Evolutionary conservation across 768 basidiomycete genomes (phyloP), one percentile per base, ranked within the genome.

Genomic region (Boletus huronensis): DNA sequence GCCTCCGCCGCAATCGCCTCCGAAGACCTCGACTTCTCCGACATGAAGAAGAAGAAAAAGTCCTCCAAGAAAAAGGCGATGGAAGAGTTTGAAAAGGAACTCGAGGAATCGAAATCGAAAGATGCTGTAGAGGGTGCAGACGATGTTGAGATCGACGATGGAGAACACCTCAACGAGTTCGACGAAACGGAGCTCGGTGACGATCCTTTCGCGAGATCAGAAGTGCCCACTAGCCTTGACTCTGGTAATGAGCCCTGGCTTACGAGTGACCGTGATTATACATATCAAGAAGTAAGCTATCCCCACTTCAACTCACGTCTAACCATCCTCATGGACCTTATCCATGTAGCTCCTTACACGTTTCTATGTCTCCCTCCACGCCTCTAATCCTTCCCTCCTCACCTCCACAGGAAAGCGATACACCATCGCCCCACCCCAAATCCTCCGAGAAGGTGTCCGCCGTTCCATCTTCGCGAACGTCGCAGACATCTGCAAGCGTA

Each of bases 21-120:
- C 11, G 92, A 89, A 57, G 94, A 94, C 63, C 79, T 95, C 54
- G 91, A 93, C 74, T 98, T 98, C 70, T 92, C 90, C 7, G 96
- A 98, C 69, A 79, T 98, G 71, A 97, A 98, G 78, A 96, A 94
- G 80, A 95, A 95, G 79, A 95, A 93, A 75, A 94, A 94, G 68
- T 75, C 80, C 56, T 86, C 87, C 75, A 96, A 95, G 77, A 98
- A 96, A 75, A 82, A 87, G 19, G 84, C 90, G 2, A 85, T 96
- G 63, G 93, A 96, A 68, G 94, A 91, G 1, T 96, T 97, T 64
- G 94, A 96, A 78, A 93, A 92, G 72, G 92, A 94, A 72, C 75
- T 96, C 40, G 85, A 84, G 58, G 82, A 85, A 41, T 79, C 84
- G 23, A 88, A 87, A 66, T 74, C 78, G 23, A 88, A 87, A 25